Conservation (phyloP, 2,329 filamentous ascomycete genomes). For the Aspergillus udagawae region DNA sequence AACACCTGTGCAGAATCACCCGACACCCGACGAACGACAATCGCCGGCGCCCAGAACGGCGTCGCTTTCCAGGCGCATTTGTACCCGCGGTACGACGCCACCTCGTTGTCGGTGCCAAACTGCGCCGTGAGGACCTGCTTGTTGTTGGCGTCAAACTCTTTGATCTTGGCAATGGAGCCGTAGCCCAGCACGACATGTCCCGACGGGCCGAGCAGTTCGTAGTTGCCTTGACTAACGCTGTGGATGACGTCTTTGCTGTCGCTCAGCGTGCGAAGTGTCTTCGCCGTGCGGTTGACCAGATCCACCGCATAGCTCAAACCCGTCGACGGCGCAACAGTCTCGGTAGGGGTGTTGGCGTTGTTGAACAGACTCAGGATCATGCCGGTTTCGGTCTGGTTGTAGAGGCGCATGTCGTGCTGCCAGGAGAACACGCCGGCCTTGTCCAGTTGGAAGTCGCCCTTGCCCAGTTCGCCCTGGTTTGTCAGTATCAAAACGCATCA, state of each 20-base stretch:
- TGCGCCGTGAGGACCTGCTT: conserved; percentile 29
- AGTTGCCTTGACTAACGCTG: conserved; percentile 28
- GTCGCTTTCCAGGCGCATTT: conserved; percentile 33
- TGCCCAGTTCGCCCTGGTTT: conserved; percentile 18
- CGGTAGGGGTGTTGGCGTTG: conserved; percentile 26
- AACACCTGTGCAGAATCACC: conserved; percentile 20
- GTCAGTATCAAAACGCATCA: background rate
- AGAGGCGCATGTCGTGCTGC: conserved; percentile 36
- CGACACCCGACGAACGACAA: conserved; percentile 14
- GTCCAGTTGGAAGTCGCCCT: conserved; percentile 24
- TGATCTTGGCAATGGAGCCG: conserved; percentile 33
- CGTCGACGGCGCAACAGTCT: conserved; percentile 16
- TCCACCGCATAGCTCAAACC: conserved; percentile 22
- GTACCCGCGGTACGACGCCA: conserved; percentile 34
- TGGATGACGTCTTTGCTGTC: conserved; percentile 22
- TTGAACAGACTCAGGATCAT: conserved; percentile 31
- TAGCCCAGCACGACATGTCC: conserved; percentile 31
- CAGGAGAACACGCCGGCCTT: conserved; percentile 22
- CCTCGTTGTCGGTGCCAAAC: conserved; percentile 27
- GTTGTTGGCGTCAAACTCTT: conserved; percentile 31
- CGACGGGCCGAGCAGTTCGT: conserved; percentile 20
- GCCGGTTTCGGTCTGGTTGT: conserved; percentile 30
- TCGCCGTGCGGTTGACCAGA: conserved; percentile 19
- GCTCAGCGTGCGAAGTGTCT: conserved; percentile 17
- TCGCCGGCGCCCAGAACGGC: conserved; percentile 25